Conservation (phyloP, 768 basidiomycete genomes). For the Mycena vitilis region DNA sequence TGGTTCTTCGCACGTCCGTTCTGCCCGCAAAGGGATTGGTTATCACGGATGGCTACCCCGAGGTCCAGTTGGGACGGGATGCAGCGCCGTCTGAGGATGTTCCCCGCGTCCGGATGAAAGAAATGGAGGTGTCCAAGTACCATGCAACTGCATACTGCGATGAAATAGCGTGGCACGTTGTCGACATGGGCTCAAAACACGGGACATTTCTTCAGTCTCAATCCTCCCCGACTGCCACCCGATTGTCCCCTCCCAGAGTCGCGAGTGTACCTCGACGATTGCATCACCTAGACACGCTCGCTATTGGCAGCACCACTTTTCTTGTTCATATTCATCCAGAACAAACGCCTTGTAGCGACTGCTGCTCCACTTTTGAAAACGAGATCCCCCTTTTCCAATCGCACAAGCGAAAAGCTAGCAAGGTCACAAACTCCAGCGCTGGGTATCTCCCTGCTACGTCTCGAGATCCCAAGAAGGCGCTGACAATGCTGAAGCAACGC, state of each 20-base stretch:
- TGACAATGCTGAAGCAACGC: constrained; percentile 72
- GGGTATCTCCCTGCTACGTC: constrained; percentile 40
- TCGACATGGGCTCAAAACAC: constrained; percentile 89
- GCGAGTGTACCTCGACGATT: constrained; percentile 77
- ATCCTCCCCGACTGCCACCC: constrained; percentile 43
- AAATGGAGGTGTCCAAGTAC: constrained; percentile 86
- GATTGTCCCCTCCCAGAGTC: constrained; percentile 72
- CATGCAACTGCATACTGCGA: constrained; percentile 86
- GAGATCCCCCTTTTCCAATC: constrained; percentile 71
- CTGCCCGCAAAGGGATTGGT: constrained; percentile 63
- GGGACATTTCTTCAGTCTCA: constrained; percentile 74
- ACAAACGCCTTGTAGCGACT: constrained; percentile 70
- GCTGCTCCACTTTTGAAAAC: constrained; percentile 60
- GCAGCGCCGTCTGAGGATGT: constrained; percentile 59
- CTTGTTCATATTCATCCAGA: constrained; percentile 75
- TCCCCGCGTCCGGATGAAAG: constrained; percentile 80
- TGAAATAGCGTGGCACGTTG: constrained; percentile 72
- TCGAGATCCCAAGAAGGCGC: constrained; percentile 71
- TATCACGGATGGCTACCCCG: constrained; percentile 60
- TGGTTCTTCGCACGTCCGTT: constrained; percentile 67
- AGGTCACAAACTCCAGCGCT: constrained; percentile 44
- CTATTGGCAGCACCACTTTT: constrained; percentile 79
- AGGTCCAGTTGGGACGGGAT: constrained; percentile 84
- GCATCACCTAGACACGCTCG: constrained; percentile 72
- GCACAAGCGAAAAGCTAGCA: constrained; percentile 40